Evolutionary conservation across 768 basidiomycete genomes (phyloP), one percentile per base, ranked within the genome.

Genomic region (Tricholoma sp.): DNA sequence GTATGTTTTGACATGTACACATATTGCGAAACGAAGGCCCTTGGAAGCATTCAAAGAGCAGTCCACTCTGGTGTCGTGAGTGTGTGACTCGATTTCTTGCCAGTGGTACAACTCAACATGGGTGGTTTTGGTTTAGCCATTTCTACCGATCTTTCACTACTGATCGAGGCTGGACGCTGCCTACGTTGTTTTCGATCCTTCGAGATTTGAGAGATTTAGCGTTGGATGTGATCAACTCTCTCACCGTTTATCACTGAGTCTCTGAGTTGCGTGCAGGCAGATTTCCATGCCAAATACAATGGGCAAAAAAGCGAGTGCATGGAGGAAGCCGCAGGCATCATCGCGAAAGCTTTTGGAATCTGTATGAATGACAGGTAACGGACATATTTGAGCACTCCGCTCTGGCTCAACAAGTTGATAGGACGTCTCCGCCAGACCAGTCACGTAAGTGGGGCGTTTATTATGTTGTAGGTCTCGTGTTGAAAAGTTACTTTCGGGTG

Each of bases 401-500:
- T 32, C 61, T 29, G 64, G 32, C 51, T 34, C 11, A 29, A 47
- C 27, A 22, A 47, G 18, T 3, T 41, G 50, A 27, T 61, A 88
- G 89, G 61, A 81, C 76, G 35, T 88, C 88, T n/a, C 82, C 86
- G 16, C 72, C 84, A 50, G 77, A 83, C 27, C 81, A 90, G 70
- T 88, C 89, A 37, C 76, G 93, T 64, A 91, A 91, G 75, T 89
- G 94, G 93, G 86, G 94, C 0, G 82, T 94, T 1, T 98, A 98
- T 73, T 91, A 94, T 64, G 83, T 97, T 12, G 94, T 95, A 0
- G 89, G 88, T 14, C 76, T 96, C 51, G 86, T 94, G 55, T 74
- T 99, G 70, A 98, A 98, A 71, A 89, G 85, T 50, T 98, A 98
- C 74, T 98, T 98, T 79, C 85, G 87, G 63, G 95, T 85, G 71